Conservation (phyloP, 495 filamentous ascomycete species). For the Cercophora samala region DNA sequence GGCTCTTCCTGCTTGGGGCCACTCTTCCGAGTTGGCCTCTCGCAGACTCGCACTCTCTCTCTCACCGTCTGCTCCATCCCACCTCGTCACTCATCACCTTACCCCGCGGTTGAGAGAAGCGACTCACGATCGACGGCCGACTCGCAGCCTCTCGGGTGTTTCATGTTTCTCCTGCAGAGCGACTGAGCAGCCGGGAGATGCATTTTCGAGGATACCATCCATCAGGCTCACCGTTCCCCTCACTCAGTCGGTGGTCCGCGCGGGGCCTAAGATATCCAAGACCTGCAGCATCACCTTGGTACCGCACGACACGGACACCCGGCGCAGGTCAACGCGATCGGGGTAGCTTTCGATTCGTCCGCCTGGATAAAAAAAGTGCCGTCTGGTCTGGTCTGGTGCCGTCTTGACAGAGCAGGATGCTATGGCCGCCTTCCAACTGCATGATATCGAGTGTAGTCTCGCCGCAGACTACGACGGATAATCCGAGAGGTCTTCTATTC, state of each 20-base stretch:
- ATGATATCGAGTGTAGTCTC: no score
- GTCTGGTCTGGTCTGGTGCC: no score
- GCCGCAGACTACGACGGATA: background rate
- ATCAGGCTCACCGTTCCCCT: slow-evolving; percentile 5
- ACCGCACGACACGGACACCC: slow-evolving; percentile 1
- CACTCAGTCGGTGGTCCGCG: background rate
- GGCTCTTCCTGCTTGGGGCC: slow-evolving; percentile 2
- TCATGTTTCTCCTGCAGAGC: slow-evolving; percentile 30
- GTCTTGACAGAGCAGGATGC: no score
- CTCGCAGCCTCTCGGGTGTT: slow-evolving; percentile 23
- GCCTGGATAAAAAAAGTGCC: background rate
- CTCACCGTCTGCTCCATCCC: slow-evolving; percentile 10
- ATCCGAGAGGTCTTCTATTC: background rate
- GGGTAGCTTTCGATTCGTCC: background rate
- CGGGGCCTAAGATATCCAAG: background rate
- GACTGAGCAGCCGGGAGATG: slow-evolving; percentile 15
- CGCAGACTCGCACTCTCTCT: no score
- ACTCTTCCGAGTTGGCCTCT: slow-evolving; percentile 25
- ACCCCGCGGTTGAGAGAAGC: slow-evolving; percentile 5
- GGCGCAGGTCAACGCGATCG: slow-evolving; percentile 4
- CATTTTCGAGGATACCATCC: background rate
- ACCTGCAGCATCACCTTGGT: slow-evolving; percentile 4
- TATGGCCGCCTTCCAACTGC: no score
- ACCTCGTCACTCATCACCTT: slow-evolving; percentile 7
- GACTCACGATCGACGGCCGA: slow-evolving; percentile 21